phyloP scores from a whole-genome alignment of 179 eudicot genomes.

The Beta macrorhiza region DNA sequence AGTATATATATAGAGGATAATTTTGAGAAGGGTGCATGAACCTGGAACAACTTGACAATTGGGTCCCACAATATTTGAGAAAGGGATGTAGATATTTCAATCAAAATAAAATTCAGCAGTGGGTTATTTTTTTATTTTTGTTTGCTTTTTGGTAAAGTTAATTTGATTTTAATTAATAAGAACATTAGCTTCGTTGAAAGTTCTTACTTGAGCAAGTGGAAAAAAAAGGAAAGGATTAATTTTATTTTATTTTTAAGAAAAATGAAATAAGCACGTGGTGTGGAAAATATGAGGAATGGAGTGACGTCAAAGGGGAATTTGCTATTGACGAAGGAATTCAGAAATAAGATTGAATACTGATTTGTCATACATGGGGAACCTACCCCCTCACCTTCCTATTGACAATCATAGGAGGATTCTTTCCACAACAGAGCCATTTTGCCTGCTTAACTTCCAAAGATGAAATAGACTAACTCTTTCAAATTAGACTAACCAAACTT shows the following conservation, averaged over 20 bases:
- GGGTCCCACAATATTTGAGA: constrained; percentile 16
- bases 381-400: constrained; percentile 26
- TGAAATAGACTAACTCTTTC: neutral
- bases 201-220: constrained; percentile 29
- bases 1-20: constrained; percentile 24
- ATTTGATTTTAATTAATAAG: neutral
- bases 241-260: neutral
- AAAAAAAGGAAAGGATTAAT: neutral
- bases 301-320: constrained; percentile 26
- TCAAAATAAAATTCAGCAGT: neutral
- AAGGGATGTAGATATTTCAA: too few species aligned
- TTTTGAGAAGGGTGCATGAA: constrained; percentile 16
- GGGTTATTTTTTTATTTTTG: neutral
- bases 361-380: constrained; percentile 27
- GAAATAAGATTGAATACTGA: constrained; percentile 16
- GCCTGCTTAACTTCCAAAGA: neutral
- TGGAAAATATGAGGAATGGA: constrained; percentile 27
- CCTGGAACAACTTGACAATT: constrained; percentile 15
- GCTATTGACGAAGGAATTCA: constrained; percentile 14
- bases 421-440: neutral
- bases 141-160: neutral
- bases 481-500: neutral
- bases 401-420: constrained; percentile 10
- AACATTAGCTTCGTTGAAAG: constrained; percentile 31
- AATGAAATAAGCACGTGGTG: constrained; percentile 29